Base-by-base conservation (phyloP, 192 early-diverging fungal species). In the Rhizoclosmatium globosum region DNA sequence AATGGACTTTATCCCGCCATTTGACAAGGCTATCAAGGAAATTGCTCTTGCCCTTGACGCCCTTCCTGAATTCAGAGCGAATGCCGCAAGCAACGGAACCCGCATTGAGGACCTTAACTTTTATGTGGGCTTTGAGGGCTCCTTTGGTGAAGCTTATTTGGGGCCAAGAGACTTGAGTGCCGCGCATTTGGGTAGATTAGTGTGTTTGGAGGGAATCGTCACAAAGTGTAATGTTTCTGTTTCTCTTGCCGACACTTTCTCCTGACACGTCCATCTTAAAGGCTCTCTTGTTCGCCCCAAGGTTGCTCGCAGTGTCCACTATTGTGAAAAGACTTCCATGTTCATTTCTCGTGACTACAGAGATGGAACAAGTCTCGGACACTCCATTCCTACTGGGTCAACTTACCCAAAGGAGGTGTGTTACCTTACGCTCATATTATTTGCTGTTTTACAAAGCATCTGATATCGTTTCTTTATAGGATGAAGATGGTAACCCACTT, bases 131-230 rank as follows among this genome's bases (percentile, higher is more conserved):
- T 89, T 99, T 59, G 88, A 94, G 60, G 98, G 98, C 15, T 92
- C 93, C 59, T 98, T 99, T 86, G 97, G 97, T 41, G 93, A 93
- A 58, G 82, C 95, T 66, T 91, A 95, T 64, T 83, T 98, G 75
- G 94, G 92, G 65, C 98, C 97, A 31, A 88, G 98, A 68, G 93
- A 94, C 38, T 76, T 99, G 58, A 91, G 89, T 47, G 92, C 98
- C 2, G 83, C 80, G 61, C 91, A 92, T 48, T 76, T 99, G 38
- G 96, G 97, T 47, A 93, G 92, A 82, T 88, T 97, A 64, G 90
- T 99, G 46, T 96, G 95, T 68, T 81, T 99, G 38, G 97, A 99
- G 85, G 98, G 96, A 60, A 99, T 99, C 76, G 97, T 99, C 38
- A 99, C 98, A 13, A 92, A 94, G 75, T 99, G 98, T 92, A 86